Base-by-base conservation (phyloP, 371 early-diverging fungal genomes). In the Basidiobolus meristosporus region DNA sequence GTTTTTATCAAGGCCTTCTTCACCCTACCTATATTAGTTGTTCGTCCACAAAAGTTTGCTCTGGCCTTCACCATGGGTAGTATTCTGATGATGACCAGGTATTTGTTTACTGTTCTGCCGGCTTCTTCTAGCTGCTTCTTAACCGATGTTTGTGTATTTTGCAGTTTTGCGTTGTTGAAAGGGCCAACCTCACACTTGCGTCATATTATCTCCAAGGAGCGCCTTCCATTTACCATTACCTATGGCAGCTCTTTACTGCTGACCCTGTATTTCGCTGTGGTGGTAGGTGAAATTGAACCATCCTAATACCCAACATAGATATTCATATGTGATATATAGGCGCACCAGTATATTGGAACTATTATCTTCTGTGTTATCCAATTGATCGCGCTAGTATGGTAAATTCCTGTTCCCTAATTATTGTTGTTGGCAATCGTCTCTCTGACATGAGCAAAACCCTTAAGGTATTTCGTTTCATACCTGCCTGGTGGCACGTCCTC, bases 381-480 rank as follows among this genome's bases (percentile, higher is more conserved):
- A 51, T 38, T 64, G 7, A 42, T 60, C 18, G 53, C 68, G 1
- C 54, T 70, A 9, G 41, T 62, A 14, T 64, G 62, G 63, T 62
- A 48, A 39, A n/a, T 32, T n/a, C n/a, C n/a, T n/a, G n/a, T n/a
- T n/a, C n/a, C n/a, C n/a, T n/a, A n/a, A n/a, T n/a, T n/a, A n/a
- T n/a, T n/a, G n/a, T n/a, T n/a, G n/a, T n/a, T n/a, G n/a, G n/a
- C n/a, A n/a, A n/a, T n/a, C n/a, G n/a, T n/a, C n/a, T n/a, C n/a
- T n/a, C n/a, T n/a, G n/a, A n/a, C n/a, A n/a, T n/a, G n/a, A n/a
- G n/a, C n/a, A n/a, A n/a, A n/a, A n/a, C n/a, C n/a, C n/a, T n/a
- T n/a, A n/a, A 48, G 48, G 46, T 60, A 68, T 41, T 57, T 68
- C 40, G 70, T 59, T 10, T 62, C 65, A 19, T 69, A 69, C 38